phyloP scores from a whole-genome alignment of 371 early-diverging fungal species.

The Saksenaea vasiformis region DNA sequence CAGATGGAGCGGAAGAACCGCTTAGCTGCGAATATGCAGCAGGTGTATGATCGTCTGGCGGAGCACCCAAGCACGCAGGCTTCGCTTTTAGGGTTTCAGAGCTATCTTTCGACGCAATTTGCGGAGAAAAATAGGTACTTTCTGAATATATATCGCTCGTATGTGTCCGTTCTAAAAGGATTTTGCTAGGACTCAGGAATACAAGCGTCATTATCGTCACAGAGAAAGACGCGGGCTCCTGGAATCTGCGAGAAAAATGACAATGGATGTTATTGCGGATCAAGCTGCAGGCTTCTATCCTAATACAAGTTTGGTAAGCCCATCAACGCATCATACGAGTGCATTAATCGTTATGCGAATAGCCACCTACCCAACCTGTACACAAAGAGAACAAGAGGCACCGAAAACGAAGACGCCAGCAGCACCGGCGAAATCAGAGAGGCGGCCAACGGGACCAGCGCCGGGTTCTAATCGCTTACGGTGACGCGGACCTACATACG shows the following conservation, averaged over 20 bases:
- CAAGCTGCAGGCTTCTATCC: background rate
- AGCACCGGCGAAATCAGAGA: background rate
- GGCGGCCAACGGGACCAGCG: background rate
- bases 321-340: background rate
- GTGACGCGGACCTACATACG: background rate
- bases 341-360: background rate
- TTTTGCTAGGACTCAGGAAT: no score
- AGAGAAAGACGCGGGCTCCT: no score
- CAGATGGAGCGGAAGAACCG: no score
- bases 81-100: background rate
- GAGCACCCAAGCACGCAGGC: background rate
- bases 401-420: background rate
- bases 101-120: background rate
- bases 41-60: no score
- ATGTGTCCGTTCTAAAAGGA: no score
- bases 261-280: background rate
- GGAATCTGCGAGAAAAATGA: background rate
- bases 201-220: no score
- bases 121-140: background rate
- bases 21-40: no score
- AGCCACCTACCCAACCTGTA: background rate
- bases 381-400: background rate
- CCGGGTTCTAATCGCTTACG: background rate
- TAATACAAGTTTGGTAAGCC: background rate
- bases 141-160: no score